A percentile compares a stretch with the other conserved stretches of the same genome.
Conservation (phyloP, 495 filamentous ascomycete genomes). For the Cetradonia linearis region DNA sequence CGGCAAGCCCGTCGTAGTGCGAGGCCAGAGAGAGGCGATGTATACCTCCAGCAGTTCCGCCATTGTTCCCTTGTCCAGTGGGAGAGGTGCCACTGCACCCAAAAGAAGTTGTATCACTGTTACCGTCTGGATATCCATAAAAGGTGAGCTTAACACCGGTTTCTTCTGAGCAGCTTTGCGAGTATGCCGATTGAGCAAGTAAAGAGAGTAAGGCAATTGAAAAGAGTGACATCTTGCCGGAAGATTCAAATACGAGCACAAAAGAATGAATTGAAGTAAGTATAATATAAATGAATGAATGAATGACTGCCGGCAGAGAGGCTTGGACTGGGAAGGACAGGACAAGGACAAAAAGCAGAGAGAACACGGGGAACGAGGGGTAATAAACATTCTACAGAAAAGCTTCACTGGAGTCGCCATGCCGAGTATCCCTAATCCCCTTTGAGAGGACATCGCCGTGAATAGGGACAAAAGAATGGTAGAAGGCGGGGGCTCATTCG, state of each 20-base stretch:
- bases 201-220: constrained; percentile 9
- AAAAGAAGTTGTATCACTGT: constrained; percentile 30
- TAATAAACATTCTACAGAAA: background rate
- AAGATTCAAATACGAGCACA: constrained; percentile 10
- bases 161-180: constrained; percentile 1
- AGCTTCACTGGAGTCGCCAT: background rate
- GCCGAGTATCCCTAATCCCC: background rate
- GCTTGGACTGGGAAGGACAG: background rate
- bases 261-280: constrained; percentile 1
- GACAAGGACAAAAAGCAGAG: background rate
- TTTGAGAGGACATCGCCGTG: background rate
- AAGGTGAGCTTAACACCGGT: constrained; percentile 21
- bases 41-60: constrained; percentile 30
- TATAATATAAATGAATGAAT: constrained; percentile 9
- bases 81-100: constrained; percentile 16
- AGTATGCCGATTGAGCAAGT: constrained; percentile 7
- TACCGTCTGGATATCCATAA: constrained; percentile 36
- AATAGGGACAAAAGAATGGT: background rate
- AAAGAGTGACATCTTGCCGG: constrained; percentile 19
- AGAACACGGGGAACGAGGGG: background rate
- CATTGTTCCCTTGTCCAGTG: constrained; percentile 25
- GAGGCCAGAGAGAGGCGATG: background rate
- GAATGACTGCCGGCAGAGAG: constrained; percentile 11
- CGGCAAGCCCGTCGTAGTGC: background rate
- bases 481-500: constrained; percentile 1